Evolutionary conservation across 495 filamentous ascomycete genomes (phyloP).

Genomic region (Entonaema liquescens): DNA sequence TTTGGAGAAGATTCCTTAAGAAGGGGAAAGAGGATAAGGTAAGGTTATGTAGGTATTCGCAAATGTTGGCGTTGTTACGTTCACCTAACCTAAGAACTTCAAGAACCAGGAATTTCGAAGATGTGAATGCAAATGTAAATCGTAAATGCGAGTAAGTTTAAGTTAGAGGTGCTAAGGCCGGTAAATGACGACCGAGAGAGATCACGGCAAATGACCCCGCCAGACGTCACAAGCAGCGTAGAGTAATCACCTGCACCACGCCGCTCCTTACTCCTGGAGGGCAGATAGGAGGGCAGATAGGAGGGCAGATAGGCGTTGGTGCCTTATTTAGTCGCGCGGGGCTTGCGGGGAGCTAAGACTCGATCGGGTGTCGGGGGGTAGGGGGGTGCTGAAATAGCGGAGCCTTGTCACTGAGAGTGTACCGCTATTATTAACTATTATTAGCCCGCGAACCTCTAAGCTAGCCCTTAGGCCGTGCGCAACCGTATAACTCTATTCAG

Average conservation of each 20-base stretch:
- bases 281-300: too few species aligned
- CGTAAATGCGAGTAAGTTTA: constrained; percentile 13
- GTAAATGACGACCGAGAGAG: constrained; percentile 33
- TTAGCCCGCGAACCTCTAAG: constrained; percentile 5
- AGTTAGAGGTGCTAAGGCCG: constrained; percentile 13
- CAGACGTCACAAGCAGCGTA: constrained; percentile 38
- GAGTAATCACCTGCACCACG: constrained; percentile 28
- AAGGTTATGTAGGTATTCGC: constrained; percentile 2
- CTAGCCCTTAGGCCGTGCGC: not conserved
- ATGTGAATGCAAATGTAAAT: not conserved
- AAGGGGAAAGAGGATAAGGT: not conserved
- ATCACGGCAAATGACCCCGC: constrained; percentile 41
- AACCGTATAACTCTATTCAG: not conserved
- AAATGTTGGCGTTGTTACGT: constrained; percentile 17
- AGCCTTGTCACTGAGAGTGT: not conserved
- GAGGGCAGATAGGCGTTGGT: constrained; percentile 32
- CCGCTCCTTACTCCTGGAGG: too few species aligned
- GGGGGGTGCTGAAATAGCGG: constrained; percentile 10
- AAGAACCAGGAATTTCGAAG: not conserved
- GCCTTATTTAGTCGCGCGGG: constrained; percentile 39
- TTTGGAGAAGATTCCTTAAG: not conserved
- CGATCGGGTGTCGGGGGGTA: constrained; percentile 14
- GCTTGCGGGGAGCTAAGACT: constrained; percentile 16
- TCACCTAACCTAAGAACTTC: not conserved
- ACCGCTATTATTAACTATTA: too few species aligned